Percentiles rank a stretch among this genome's conserved stretches.
Conservation (phyloP, 2,329 filamentous ascomycete species). For the Fusarium nurragi region DNA sequence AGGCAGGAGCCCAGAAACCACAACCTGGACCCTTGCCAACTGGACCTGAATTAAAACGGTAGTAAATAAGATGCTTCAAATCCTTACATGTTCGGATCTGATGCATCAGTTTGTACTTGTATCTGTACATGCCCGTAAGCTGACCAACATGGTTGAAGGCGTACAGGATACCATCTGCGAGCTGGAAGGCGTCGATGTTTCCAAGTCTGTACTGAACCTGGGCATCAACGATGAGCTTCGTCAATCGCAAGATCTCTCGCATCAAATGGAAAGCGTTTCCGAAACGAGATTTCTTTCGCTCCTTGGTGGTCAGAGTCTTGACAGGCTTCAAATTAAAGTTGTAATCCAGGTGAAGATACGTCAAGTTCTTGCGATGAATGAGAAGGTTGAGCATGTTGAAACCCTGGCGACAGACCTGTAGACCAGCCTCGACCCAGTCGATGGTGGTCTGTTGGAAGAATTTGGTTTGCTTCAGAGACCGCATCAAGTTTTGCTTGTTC, state of each 20-base stretch:
- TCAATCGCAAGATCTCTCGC: constrained; percentile 95
- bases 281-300: constrained; percentile 98
- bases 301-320: constrained; percentile 97
- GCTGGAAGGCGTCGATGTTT: constrained; percentile 98
- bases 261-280: constrained; percentile 99
- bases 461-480: constrained; percentile 92
- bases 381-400: constrained; percentile 99
- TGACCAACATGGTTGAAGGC: constrained; percentile 99
- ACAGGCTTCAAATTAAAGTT: constrained; percentile 99
- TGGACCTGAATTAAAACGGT: constrained; percentile 95
- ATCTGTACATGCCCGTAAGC: constrained; percentile 98
- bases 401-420: constrained; percentile 96
- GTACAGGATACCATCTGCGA: constrained; percentile 98
- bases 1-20: constrained; percentile 98
- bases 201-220: constrained; percentile 97
- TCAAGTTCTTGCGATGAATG: constrained; percentile 98
- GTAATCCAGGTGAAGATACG: constrained; percentile 97
- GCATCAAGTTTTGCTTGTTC: constrained; percentile 91
- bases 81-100: constrained; percentile 99
- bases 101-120: constrained; percentile 99
- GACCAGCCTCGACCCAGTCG: constrained; percentile 98
- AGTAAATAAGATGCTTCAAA: constrained; percentile 98
- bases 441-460: constrained; percentile 99
- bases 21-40: constrained; percentile 98
- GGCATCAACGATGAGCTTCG: constrained; percentile 97